Conservation (phyloP, 192 early-diverging fungal genomes). For the Chytriomyces confervae region DNA sequence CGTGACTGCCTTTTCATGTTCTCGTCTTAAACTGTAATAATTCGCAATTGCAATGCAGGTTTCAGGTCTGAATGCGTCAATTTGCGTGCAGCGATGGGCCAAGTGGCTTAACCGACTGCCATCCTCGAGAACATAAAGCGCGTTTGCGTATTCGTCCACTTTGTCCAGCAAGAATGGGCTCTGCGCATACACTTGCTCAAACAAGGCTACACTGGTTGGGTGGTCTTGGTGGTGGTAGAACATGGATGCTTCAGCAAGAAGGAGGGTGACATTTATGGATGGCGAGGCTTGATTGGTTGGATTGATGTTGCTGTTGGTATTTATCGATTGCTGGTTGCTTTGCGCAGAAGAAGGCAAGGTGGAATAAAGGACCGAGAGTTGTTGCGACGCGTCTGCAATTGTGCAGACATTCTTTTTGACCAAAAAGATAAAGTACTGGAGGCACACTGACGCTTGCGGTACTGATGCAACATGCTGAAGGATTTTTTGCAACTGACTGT, state of each 20-base stretch:
- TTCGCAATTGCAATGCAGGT: constrained; percentile 79
- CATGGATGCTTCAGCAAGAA: constrained; percentile 15
- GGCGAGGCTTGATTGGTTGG: neutral
- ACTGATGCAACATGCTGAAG: neutral
- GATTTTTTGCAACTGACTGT: neutral
- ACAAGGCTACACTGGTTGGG: constrained; percentile 40
- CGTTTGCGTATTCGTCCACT: constrained; percentile 85
- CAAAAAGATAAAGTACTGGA: constrained; percentile 25
- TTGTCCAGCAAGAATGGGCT: constrained; percentile 84
- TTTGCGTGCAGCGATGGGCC: constrained; percentile 72
- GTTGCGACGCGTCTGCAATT: neutral
- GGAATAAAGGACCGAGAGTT: neutral
- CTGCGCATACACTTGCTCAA: constrained; percentile 68
- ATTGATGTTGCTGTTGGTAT: too few relatives aligned
- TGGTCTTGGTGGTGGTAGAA: constrained; percentile 24
- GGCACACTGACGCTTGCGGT: constrained; percentile 12
- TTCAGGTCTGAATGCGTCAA: constrained; percentile 85
- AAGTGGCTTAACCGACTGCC: constrained; percentile 73
- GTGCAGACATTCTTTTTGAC: constrained; percentile 25
- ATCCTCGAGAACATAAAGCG: constrained; percentile 81
- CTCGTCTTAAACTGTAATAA: constrained; percentile 81
- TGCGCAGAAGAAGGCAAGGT: neutral
- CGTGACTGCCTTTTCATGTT: constrained; percentile 83
- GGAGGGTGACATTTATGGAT: neutral
- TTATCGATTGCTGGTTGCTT: neutral